These are phyloP conservation scores for Strigomonas oncopelti DNA, from an alignment of 208 protist genomes.

Conservation along the genomic window DNA sequence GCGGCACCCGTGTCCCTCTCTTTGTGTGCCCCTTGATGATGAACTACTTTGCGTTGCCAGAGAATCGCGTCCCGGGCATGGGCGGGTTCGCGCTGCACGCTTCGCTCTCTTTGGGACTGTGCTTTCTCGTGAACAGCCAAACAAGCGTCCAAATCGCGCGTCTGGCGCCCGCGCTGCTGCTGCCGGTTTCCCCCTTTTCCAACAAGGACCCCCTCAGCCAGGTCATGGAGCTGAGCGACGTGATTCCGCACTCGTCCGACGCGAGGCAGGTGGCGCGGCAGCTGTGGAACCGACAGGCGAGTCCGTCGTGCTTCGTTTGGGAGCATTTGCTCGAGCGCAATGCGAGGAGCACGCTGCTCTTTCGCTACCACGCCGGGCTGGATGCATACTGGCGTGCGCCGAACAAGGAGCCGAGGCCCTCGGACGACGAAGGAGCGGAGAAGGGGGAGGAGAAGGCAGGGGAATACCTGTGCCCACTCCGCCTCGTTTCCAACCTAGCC, in stretches of 20 bases:
- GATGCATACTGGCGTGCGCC: neutral
- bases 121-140: neutral
- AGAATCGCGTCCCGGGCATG: neutral
- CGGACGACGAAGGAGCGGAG: neutral
- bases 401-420: neutral
- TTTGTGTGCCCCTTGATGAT: neutral
- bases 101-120: neutral
- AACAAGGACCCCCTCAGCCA: neutral
- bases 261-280: neutral
- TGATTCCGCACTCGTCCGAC: neutral
- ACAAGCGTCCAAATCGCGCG: neutral
- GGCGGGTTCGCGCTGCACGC: neutral
- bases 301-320: constrained; percentile 33
- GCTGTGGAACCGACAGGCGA: constrained; percentile 24
- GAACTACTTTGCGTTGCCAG: neutral
- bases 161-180: neutral
- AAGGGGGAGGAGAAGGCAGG: neutral
- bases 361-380: neutral
- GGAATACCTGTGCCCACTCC: neutral
- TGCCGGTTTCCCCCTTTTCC: neutral
- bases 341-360: constrained; percentile 1
- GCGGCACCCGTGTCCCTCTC: neutral
- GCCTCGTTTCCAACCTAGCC: neutral
- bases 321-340: constrained; percentile 30
- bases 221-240: neutral